Conservation (phyloP, 228 moss, liverwort and hornwort species). For the Sphagnum magellanicum region DNA sequence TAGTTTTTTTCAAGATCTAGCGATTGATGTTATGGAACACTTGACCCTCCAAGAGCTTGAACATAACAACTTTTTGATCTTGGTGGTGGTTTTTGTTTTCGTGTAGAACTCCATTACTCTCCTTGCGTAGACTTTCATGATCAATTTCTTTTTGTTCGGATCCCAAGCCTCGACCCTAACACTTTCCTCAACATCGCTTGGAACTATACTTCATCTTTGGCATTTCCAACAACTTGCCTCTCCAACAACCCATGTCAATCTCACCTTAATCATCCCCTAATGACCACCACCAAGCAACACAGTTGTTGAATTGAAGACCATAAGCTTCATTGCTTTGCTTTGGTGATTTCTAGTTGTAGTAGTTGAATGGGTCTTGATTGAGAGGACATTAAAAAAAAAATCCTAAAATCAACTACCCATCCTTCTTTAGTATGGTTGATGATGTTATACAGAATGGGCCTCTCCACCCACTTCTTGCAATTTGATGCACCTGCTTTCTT, state of each 20-base stretch:
- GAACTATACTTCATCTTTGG: constrained; percentile 31
- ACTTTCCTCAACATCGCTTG: too few relatives aligned
- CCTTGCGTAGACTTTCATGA: constrained; percentile 41
- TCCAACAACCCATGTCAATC: too few relatives aligned
- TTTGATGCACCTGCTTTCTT: constrained; percentile 48
- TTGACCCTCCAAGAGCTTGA: constrained; percentile 43
- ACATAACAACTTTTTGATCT: constrained; percentile 29
- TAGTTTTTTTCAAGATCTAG: constrained; percentile 38
- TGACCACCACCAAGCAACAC: neutral
- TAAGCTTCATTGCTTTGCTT: too few relatives aligned
- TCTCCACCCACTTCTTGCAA: constrained; percentile 39
- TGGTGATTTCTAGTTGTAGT: too few relatives aligned
- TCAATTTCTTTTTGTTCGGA: constrained; percentile 11
- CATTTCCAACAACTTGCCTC: constrained; percentile 19
- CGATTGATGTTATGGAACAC: constrained; percentile 45
- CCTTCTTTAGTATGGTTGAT: constrained; percentile 42
- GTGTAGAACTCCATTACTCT: constrained; percentile 23
- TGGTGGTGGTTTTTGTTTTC: constrained; percentile 29
- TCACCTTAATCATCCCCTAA: too few relatives aligned
- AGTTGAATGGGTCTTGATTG: too few relatives aligned
- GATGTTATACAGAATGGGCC: constrained; percentile 39
- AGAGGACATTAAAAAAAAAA: too few relatives aligned
- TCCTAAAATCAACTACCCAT: too few relatives aligned
- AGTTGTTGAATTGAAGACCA: too few relatives aligned
- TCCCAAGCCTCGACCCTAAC: constrained; percentile 23